A percentile compares a stretch with the other conserved stretches of the same genome.
phyloP scores from a whole-genome alignment of 495 filamentous ascomycete genomes.

The Aspergillus sclerotiicarbonarius region DNA sequence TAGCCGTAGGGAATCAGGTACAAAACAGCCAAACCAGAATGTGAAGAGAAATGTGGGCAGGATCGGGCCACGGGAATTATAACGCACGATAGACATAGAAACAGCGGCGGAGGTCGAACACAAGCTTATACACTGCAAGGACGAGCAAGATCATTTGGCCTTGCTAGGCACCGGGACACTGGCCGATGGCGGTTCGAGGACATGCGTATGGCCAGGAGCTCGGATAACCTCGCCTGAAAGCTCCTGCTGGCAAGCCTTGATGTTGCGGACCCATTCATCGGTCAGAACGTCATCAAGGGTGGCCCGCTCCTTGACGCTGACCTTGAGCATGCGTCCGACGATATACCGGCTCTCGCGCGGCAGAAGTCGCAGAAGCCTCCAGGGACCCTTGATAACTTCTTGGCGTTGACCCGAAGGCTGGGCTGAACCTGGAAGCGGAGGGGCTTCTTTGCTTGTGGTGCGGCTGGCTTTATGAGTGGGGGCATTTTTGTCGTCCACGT shows the following conservation, averaged over 20 bases:
- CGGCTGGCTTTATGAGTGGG: slow-evolving; percentile 26
- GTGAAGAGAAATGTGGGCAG: neutral
- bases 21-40: neutral
- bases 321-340: slow-evolving; percentile 88
- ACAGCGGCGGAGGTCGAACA: slow-evolving; percentile 5
- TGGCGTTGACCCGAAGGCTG: slow-evolving; percentile 45
- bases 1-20: slow-evolving; percentile 12
- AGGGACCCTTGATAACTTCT: slow-evolving; percentile 86
- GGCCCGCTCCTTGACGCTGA: slow-evolving; percentile 80
- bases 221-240: slow-evolving; percentile 52
- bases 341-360: slow-evolving; percentile 88
- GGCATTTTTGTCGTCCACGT: slow-evolving; percentile 26
- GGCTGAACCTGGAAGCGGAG: slow-evolving; percentile 34
- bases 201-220: slow-evolving; percentile 59
- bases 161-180: slow-evolving; percentile 44
- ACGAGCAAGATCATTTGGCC: slow-evolving; percentile 27
- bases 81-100: slow-evolving; percentile 13
- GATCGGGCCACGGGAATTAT: slow-evolving; percentile 11
- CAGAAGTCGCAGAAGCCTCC: slow-evolving; percentile 86
- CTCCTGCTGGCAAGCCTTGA: slow-evolving; percentile 62
- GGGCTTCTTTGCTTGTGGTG: slow-evolving; percentile 52
- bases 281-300: slow-evolving; percentile 78
- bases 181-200: slow-evolving; percentile 57
- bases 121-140: slow-evolving; percentile 11
- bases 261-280: slow-evolving; percentile 85